phyloP scores from a whole-genome alignment of 768 basidiomycete genomes.

The Mycena maculata region DNA sequence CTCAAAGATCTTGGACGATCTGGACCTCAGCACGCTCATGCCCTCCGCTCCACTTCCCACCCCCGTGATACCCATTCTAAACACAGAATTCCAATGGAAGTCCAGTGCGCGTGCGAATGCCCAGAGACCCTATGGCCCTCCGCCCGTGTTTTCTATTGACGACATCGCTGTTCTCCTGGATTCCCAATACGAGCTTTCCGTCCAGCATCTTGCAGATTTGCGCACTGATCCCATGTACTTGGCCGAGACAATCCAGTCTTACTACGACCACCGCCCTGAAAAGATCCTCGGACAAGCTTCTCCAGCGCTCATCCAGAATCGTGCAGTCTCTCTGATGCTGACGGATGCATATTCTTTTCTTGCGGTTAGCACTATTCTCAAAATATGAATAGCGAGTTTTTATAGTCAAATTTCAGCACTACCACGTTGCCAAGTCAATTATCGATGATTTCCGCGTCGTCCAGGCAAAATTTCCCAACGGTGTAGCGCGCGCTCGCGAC shows the following conservation, averaged over 20 bases:
- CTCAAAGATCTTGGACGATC: conserved; percentile 10
- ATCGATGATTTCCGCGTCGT: conserved; percentile 17
- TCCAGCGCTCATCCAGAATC: conserved; percentile 5
- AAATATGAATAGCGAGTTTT: background rate
- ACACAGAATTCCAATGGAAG: conserved; percentile 19
- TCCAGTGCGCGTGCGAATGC: conserved; percentile 15
- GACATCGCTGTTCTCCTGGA: background rate
- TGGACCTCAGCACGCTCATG: conserved; percentile 8
- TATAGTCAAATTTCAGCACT: background rate
- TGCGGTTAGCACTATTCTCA: background rate
- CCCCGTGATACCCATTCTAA: conserved; percentile 6
- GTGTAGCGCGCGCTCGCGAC: conserved; percentile 11
- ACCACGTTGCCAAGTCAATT: background rate
- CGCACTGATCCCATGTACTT: conserved; percentile 23
- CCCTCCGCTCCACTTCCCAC: conserved; percentile 2
- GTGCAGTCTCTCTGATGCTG: conserved; percentile 5
- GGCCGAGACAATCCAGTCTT: conserved; percentile 14
- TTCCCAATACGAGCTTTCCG: conserved; percentile 19
- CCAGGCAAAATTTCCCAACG: background rate
- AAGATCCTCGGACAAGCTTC: background rate
- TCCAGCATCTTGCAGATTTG: conserved; percentile 21
- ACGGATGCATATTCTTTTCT: conserved; percentile 13
- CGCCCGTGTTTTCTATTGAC: conserved; percentile 14
- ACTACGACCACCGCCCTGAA: conserved; percentile 25
- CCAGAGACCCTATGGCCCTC: conserved; percentile 15